A percentile compares a stretch with the other conserved stretches of the same genome.
phyloP scores from a whole-genome alignment of 495 filamentous ascomycete genomes.

The Cercophora scortea region DNA sequence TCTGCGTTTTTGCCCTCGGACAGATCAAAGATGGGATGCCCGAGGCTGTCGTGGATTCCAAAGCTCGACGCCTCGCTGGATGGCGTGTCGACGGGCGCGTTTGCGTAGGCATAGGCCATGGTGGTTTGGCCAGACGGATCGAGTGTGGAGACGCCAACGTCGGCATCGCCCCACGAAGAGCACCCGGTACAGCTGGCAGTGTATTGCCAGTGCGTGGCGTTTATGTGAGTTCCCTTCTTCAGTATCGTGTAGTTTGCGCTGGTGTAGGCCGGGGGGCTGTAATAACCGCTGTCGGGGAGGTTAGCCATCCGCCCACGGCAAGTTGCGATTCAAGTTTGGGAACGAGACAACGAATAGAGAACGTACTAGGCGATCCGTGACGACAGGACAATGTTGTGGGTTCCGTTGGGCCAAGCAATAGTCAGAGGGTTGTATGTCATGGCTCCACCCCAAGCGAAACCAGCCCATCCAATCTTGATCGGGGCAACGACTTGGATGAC shows the following conservation, averaged over 20 bases:
- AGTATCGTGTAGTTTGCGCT: slow-evolving; percentile 32
- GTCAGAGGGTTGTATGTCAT: slow-evolving; percentile 42
- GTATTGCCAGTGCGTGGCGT: slow-evolving; percentile 39
- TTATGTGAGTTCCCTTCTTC: slow-evolving; percentile 31
- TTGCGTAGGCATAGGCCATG: slow-evolving; percentile 33
- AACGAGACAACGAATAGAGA: not conserved
- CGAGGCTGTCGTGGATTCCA: slow-evolving; percentile 38
- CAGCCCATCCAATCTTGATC: slow-evolving; percentile 34
- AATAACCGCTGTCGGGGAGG: slow-evolving; percentile 30
- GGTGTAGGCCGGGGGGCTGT: slow-evolving; percentile 27
- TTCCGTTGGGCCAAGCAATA: slow-evolving; percentile 35
- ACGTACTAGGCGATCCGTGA: slow-evolving; percentile 38
- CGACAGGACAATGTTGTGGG: slow-evolving; percentile 26
- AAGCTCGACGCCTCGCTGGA: slow-evolving; percentile 23
- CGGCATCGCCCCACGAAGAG: slow-evolving; percentile 34
- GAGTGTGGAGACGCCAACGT: slow-evolving; percentile 28
- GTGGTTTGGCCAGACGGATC: slow-evolving; percentile 28
- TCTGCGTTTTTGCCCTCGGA: slow-evolving; percentile 17
- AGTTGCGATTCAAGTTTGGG: too few species aligned
- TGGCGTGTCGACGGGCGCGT: slow-evolving; percentile 27
- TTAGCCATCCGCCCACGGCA: slow-evolving; percentile 4
- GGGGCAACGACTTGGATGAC: slow-evolving; percentile 34
- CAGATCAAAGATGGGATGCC: slow-evolving; percentile 36
- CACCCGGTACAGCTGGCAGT: slow-evolving; percentile 37
- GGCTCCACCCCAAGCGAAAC: slow-evolving; percentile 37